A percentile compares a stretch with the other conserved stretches of the same genome.
These are phyloP conservation scores for Thermothelomyces thermophilus DNA, from an alignment of 2,329 filamentous ascomycete genomes.

Conservation along the genomic window DNA sequence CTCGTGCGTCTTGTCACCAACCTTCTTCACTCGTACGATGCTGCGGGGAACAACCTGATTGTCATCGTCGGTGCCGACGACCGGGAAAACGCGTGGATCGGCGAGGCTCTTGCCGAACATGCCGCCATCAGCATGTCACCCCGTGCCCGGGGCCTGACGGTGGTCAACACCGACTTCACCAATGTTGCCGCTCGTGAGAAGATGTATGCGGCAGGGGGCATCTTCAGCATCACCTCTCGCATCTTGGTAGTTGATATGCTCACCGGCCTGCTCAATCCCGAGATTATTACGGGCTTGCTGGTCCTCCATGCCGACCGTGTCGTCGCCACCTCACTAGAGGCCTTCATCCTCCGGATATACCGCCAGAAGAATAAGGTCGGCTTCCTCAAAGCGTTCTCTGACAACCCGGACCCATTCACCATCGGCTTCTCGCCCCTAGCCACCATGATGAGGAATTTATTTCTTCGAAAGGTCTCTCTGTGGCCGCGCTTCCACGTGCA, in stretches of 20 bases:
- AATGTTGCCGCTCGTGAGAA: constrained; percentile 82
- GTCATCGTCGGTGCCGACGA: constrained; percentile 85
- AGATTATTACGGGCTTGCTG: constrained; percentile 79
- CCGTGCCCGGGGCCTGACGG: constrained; percentile 74
- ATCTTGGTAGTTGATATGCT: constrained; percentile 92
- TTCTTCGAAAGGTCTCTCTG: constrained; percentile 78
- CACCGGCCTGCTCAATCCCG: constrained; percentile 72
- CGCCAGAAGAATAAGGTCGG: constrained; percentile 89
- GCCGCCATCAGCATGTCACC: constrained; percentile 80
- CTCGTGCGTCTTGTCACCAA: constrained; percentile 92
- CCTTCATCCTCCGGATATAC: constrained; percentile 91
- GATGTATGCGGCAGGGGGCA: constrained; percentile 81
- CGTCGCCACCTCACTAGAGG: constrained; percentile 80
- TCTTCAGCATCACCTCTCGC: constrained; percentile 92
- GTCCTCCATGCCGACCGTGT: constrained; percentile 85
- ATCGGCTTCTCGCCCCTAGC: constrained; percentile 81
- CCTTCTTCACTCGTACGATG: constrained; percentile 92
- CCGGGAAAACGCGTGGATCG: constrained; percentile 93
- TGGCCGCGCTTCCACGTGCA: constrained; percentile 93
- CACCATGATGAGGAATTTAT: constrained; percentile 87
- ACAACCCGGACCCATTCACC: constrained; percentile 85
- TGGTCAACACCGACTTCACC: constrained; percentile 92
- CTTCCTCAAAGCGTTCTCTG: constrained; percentile 93
- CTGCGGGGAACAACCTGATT: constrained; percentile 86
- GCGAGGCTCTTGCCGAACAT: constrained; percentile 91